Evolutionary conservation across 2,329 filamentous ascomycete genomes (phyloP).

Genomic region (Colletotrichum spaethianum): DNA sequence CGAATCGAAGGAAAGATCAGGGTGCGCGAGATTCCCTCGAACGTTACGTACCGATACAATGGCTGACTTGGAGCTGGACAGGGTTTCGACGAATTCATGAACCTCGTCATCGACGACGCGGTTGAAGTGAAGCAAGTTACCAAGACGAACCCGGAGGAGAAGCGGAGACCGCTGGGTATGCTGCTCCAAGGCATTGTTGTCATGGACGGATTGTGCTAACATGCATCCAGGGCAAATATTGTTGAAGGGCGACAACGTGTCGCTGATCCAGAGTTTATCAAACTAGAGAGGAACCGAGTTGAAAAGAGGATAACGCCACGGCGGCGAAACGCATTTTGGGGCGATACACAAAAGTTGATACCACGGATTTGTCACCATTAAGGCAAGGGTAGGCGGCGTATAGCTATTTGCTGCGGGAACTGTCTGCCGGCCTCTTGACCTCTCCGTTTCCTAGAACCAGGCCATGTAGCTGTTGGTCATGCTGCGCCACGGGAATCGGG

Average conservation of each 20-base stretch:
- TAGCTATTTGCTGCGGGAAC: conserved; percentile 47
- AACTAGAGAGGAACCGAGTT: conserved; percentile 66
- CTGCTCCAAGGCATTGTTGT: neutral
- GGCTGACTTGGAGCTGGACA: conserved; percentile 55
- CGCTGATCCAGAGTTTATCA: conserved; percentile 79
- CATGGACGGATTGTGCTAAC: conserved; percentile 44
- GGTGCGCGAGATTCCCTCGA: conserved; percentile 66
- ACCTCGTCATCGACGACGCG: conserved; percentile 95
- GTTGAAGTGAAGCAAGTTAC: conserved; percentile 90
- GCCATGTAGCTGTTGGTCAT: conserved; percentile 86
- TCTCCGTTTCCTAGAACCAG: conserved; percentile 80
- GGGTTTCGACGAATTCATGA: conserved; percentile 99
- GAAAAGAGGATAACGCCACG: conserved; percentile 63
- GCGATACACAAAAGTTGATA: conserved; percentile 36
- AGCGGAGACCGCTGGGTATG: conserved; percentile 83
- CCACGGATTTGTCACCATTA: conserved; percentile 30
- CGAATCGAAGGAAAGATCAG: conserved; percentile 97
- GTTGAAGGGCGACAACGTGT: conserved; percentile 90
- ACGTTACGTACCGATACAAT: neutral
- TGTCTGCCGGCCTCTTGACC: conserved; percentile 56
- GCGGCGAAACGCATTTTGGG: conserved; percentile 8
- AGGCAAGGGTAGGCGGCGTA: conserved; percentile 60
- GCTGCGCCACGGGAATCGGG: conserved; percentile 79
- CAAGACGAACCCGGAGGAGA: conserved; percentile 83
- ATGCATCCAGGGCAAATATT: conserved; percentile 81